Conservation (phyloP, 1,284 basidiomycete species). For the Trichosporon coremiiforme region DNA sequence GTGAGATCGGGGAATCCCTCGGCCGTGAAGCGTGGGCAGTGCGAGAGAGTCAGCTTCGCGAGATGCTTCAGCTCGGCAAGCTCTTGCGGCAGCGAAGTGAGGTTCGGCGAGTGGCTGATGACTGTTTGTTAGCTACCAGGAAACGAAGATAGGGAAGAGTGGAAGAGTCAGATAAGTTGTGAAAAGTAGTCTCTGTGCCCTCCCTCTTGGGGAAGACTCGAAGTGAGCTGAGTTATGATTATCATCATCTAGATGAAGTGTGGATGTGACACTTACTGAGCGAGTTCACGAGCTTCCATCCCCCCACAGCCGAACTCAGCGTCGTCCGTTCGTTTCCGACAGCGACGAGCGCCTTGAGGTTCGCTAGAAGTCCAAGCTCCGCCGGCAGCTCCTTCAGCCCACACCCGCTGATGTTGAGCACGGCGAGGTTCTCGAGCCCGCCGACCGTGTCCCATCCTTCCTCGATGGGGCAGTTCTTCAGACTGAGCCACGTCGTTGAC, state of each 20-base stretch:
- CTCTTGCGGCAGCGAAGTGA: constrained; percentile 37
- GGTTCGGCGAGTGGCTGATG: constrained; percentile 50
- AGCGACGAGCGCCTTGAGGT: constrained; percentile 52
- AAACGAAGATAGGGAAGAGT: background rate
- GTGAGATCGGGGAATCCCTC: constrained; percentile 47
- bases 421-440: constrained; percentile 40
- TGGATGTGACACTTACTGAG: constrained; percentile 39
- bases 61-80: constrained; percentile 41
- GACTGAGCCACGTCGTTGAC: constrained; percentile 48
- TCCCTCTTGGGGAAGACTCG: constrained; percentile 7
- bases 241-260: constrained; percentile 12
- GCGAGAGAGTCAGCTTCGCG: constrained; percentile 52
- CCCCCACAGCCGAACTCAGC: constrained; percentile 38
- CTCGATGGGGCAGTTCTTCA: constrained; percentile 42
- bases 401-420: constrained; percentile 49
- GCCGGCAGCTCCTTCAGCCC: constrained; percentile 39
- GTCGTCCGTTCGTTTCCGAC: constrained; percentile 49
- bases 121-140: constrained; percentile 35
- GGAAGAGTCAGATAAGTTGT: background rate
- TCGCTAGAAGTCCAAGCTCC: constrained; percentile 33
- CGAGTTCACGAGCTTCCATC: constrained; percentile 51
- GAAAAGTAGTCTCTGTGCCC: constrained; percentile 8
- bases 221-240: constrained; percentile 14
- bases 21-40: constrained; percentile 46
- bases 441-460: constrained; percentile 49